A percentile compares a stretch with the other conserved stretches of the same genome.
Conservation (phyloP, 2,329 filamentous ascomycete genomes). For the Claviceps capensis region DNA sequence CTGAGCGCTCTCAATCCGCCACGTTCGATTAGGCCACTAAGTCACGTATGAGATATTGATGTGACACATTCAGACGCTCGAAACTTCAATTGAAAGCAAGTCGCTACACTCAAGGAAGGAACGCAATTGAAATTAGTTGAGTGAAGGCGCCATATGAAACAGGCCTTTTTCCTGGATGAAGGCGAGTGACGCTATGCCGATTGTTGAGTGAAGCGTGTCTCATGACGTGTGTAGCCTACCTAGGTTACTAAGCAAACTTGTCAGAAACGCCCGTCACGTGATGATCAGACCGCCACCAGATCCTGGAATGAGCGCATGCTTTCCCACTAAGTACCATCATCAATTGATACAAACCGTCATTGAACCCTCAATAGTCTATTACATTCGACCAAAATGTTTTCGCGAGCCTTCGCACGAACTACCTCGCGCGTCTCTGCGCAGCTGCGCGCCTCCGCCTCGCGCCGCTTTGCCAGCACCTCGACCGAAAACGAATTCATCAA, state of each 20-base stretch:
- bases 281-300: not conserved
- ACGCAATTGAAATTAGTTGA: not conserved
- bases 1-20: not conserved
- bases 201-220: not conserved
- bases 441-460: slow-evolving; percentile 48
- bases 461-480: slow-evolving; percentile 57
- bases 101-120: too few relatives aligned
- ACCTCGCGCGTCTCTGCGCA: slow-evolving; percentile 49
- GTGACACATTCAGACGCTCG: not conserved
- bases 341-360: slow-evolving; percentile 10
- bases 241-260: not conserved
- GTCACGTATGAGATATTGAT: not conserved
- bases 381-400: slow-evolving; percentile 38
- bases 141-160: not conserved
- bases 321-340: slow-evolving; percentile 2
- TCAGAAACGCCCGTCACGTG: not conserved
- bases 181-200: not conserved
- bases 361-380: not conserved
- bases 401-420: slow-evolving; percentile 46
- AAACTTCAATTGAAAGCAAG: not conserved
- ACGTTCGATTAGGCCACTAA: not conserved
- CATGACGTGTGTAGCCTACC: not conserved
- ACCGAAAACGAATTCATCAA: slow-evolving; percentile 88
- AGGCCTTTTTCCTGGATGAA: not conserved
- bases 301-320: not conserved